Base-by-base conservation (phyloP, 768 basidiomycete species). In the Termitomyces sp. region DNA sequence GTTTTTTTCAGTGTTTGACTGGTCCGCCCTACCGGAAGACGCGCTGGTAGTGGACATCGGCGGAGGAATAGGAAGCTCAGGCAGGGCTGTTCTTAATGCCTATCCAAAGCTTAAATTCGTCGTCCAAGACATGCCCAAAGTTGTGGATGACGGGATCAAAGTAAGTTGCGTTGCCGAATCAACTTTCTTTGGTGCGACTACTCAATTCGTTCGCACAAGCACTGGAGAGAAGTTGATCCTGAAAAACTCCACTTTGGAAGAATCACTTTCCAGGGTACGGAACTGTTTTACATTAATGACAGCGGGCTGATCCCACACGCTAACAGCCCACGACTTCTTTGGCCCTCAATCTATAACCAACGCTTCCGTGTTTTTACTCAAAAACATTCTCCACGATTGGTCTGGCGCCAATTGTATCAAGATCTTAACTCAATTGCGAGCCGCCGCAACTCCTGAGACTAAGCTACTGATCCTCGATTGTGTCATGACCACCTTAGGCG, bases 371-470 rank as follows among this genome's bases (percentile, higher is more conserved):
- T 88, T 81, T 65, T 63, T 87, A 9, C 65, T 87, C 20, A 78
- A 84, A 45, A 77, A 80, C 12, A 77, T 87, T 47, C 72, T 84
- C 45, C 86, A 87, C 60, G 84, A 88, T 63, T 87, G 86, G 85
- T 77, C 85, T 0, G 82, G 86, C 60, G 68, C 63, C 44, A 70
- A 71, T 57, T 66, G 65, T 22, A 50, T 65, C 46, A 72, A 71
- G 44, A 75, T 81, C 58, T 66, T 81, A 15, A 56, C 58, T 5
- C 65, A 72, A 3, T 66, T 81, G 12, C 67, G 75, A 42, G 66
- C 58, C 3, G 77, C 73, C 0, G 76, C 79, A 0, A 55, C 48
- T 0, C 63, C 72, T 0, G 45, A 64, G 1, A 80, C 78, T 13
- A 74, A 65, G 28, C 68, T 81, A 16, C 46, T 82, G 29, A 44